Evolutionary conservation across 1,284 basidiomycete species (phyloP).

Genomic region (Kalmanozyma brasiliensis): DNA sequence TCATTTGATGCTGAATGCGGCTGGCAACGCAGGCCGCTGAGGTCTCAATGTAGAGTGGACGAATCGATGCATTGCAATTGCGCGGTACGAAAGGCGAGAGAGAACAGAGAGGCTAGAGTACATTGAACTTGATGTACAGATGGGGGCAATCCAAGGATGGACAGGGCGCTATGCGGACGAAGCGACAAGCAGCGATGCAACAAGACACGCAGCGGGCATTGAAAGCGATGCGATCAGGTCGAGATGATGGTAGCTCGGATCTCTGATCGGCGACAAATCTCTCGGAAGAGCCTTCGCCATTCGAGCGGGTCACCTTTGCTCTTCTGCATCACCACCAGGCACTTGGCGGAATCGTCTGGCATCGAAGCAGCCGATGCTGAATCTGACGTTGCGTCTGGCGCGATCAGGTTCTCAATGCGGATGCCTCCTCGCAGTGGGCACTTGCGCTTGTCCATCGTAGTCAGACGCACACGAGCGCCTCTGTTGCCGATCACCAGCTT

Average conservation of each 20-base stretch:
- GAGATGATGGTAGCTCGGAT: slow-evolving; percentile 46
- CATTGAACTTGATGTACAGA: too few relatives aligned
- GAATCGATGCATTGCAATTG: too few relatives aligned
- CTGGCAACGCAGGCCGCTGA: too few relatives aligned
- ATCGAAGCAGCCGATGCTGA: slow-evolving; percentile 5
- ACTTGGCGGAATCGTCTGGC: slow-evolving; percentile 23
- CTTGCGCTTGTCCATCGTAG: slow-evolving; percentile 64
- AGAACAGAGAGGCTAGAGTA: too few relatives aligned
- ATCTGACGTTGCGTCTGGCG: slow-evolving; percentile 17
- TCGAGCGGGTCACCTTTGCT: slow-evolving; percentile 68
- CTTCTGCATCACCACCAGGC: slow-evolving; percentile 64
- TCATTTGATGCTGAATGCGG: too few relatives aligned
- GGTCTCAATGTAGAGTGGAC: too few relatives aligned
- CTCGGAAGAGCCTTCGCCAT: slow-evolving; percentile 68
- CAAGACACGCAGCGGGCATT: not conserved
- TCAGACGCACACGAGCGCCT: slow-evolving; percentile 59
- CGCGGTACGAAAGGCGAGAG: too few relatives aligned
- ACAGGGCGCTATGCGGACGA: not conserved
- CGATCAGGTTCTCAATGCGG: slow-evolving; percentile 53
- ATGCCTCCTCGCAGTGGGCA: slow-evolving; percentile 64
- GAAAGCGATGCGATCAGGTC: too few relatives aligned
- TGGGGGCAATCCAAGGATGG: too few relatives aligned
- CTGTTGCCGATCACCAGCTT: slow-evolving; percentile 37
- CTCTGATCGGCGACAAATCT: slow-evolving; percentile 41
- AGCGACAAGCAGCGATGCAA: not conserved